Evolutionary conservation across 2,329 filamentous ascomycete species (phyloP).

Genomic region (Sporothrix mexicana): DNA sequence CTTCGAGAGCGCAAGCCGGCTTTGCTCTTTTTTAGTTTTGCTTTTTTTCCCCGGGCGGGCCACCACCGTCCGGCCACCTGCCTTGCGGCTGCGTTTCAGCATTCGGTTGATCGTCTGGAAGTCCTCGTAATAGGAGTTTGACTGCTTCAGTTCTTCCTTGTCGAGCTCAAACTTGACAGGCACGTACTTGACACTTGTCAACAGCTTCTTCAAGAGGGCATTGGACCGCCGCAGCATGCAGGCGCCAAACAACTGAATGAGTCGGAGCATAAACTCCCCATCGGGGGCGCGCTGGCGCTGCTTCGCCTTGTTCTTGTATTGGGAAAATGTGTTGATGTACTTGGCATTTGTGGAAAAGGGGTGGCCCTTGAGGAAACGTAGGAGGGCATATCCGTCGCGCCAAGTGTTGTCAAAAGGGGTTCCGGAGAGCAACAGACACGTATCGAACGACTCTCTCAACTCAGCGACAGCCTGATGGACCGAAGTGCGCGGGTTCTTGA

Average conservation of each 20-base stretch:
- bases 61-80: too few relatives aligned
- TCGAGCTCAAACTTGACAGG: too few relatives aligned
- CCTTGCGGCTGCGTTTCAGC: too few relatives aligned
- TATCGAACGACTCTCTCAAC: background rate
- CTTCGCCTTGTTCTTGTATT: conserved; percentile 4
- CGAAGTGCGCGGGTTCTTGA: conserved; percentile 1
- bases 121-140: too few relatives aligned
- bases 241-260: conserved; percentile 1
- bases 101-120: too few relatives aligned
- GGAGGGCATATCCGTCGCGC: background rate
- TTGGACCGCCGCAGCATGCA: background rate
- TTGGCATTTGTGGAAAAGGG: background rate
- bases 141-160: too few relatives aligned
- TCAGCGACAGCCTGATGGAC: background rate
- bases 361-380: background rate
- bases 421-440: background rate
- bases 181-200: too few relatives aligned
- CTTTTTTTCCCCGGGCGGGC: too few relatives aligned
- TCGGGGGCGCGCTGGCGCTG: conserved; percentile 6
- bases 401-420: conserved; percentile 1
- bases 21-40: too few relatives aligned
- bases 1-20: too few relatives aligned
- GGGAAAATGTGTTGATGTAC: conserved; percentile 3
- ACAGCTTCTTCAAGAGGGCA: too few relatives aligned
- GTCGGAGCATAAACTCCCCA: background rate